Percentiles rank a stretch among this genome's conserved stretches.
Conservation (phyloP, 2,329 filamentous ascomycete genomes). For the Sporothrix brasiliensis region DNA sequence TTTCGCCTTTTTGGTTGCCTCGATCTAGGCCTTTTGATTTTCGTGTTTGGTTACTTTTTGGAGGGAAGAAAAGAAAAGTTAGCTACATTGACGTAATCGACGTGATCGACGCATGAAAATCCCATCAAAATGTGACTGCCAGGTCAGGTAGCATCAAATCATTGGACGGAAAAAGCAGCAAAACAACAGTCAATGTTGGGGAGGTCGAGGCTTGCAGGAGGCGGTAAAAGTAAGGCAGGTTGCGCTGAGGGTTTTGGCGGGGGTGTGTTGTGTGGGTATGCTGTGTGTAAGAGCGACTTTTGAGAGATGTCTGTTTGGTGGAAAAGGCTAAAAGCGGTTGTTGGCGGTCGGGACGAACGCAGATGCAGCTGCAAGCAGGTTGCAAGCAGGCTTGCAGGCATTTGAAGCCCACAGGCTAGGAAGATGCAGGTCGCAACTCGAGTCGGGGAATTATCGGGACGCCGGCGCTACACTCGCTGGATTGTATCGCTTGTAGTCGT, state of each 20-base stretch:
- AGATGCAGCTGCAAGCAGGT: conserved; percentile 1
- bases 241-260: not conserved
- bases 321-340: conserved; percentile 19
- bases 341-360: not conserved
- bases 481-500: not conserved
- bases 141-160: conserved; percentile 1
- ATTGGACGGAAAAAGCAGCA: not conserved
- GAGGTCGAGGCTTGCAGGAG: conserved; percentile 10
- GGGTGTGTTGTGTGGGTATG: not conserved
- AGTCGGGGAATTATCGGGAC: not conserved
- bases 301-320: conserved; percentile 26
- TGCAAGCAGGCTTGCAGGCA: too few relatives aligned
- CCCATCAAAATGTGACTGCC: not conserved
- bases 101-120: conserved; percentile 21
- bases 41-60: conserved; percentile 22
- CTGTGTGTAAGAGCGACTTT: conserved; percentile 10
- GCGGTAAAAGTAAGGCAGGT: not conserved
- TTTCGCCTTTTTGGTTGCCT: not conserved
- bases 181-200: conserved; percentile 13
- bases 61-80: not conserved
- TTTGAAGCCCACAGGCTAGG: not conserved
- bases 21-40: conserved; percentile 23
- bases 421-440: not conserved
- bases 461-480: conserved; percentile 18
- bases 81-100: conserved; percentile 28